These are phyloP conservation scores for Elongisporangium undulatum DNA, from an alignment of 352 stramenopile species.

Conservation along the genomic window DNA sequence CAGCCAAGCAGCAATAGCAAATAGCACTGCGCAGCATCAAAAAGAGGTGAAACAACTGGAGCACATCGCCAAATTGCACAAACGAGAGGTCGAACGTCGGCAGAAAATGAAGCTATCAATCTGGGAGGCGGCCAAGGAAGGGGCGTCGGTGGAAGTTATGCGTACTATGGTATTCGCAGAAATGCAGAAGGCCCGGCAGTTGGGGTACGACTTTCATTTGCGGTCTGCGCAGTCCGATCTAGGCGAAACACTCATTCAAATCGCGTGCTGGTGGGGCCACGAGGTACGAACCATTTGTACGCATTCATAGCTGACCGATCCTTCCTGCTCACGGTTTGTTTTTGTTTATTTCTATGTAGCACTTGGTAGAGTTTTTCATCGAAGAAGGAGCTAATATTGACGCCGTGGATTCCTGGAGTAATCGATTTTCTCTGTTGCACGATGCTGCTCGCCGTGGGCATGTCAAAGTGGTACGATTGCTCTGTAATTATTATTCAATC, in stretches of 20 bases:
- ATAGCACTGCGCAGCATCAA: slow-evolving; percentile 7
- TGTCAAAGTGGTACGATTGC: slow-evolving; percentile 30
- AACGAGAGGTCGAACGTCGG: slow-evolving; percentile 16
- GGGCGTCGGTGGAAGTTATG: slow-evolving; percentile 37
- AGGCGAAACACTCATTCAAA: slow-evolving; percentile 58
- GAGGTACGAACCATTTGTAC: slow-evolving; percentile 16
- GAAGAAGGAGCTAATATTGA: slow-evolving; percentile 52
- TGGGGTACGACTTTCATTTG: slow-evolving; percentile 53
- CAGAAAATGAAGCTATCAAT: slow-evolving; percentile 47
- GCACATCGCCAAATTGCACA: slow-evolving; percentile 11
- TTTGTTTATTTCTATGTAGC: slow-evolving; percentile 10
- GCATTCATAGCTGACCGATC: neutral
- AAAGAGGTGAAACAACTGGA: slow-evolving; percentile 11
- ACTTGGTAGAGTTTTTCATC: slow-evolving; percentile 52
- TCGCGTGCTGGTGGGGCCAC: slow-evolving; percentile 69
- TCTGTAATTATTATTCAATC: neutral
- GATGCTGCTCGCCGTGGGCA: slow-evolving; percentile 56
- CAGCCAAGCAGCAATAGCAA: neutral
- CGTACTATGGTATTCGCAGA: slow-evolving; percentile 50
- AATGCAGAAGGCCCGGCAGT: slow-evolving; percentile 55
- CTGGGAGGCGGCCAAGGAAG: slow-evolving; percentile 63
- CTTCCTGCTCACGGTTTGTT: neutral
- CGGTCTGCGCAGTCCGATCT: slow-evolving; percentile 39
- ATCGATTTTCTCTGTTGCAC: slow-evolving; percentile 62
- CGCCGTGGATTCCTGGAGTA: slow-evolving; percentile 45